A percentile compares a stretch with the other conserved stretches of the same genome.
Conservation (phyloP, 2,329 filamentous ascomycete genomes). For the Colletotrichum endophyticum region DNA sequence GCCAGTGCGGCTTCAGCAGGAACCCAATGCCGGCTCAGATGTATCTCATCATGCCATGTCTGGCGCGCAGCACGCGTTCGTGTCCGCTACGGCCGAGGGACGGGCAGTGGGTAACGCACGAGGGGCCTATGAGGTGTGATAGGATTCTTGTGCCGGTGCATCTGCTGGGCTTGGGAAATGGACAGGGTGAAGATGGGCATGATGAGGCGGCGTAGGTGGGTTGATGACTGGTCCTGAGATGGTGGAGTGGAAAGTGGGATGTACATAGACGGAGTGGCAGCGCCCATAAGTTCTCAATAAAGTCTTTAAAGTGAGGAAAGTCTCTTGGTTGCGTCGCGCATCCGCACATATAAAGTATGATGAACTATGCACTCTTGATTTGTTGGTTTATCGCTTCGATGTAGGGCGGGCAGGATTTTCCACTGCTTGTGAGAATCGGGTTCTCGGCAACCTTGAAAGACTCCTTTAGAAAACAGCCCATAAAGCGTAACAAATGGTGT, state of each 20-base stretch:
- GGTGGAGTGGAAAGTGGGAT: not conserved
- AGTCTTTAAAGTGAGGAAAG: not conserved
- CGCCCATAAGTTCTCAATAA: accelerated
- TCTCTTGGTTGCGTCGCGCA: not conserved
- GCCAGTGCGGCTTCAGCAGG: not conserved
- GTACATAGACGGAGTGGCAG: not conserved
- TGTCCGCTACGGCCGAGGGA: not conserved
- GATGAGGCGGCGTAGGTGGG: not conserved
- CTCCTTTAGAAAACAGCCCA: too few species aligned
- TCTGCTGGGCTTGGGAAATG: not conserved
- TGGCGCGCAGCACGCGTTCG: not conserved
- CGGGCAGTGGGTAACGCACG: not conserved
- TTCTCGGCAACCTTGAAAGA: too few species aligned
- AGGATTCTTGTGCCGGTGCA: not conserved
- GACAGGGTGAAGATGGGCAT: not conserved
- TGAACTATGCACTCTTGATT: not conserved
- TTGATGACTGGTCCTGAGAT: not conserved
- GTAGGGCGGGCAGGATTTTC: too few species aligned
- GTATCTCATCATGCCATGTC: not conserved
- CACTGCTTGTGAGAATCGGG: not conserved
- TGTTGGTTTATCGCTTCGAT: not conserved
- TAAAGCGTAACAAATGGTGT: too few species aligned
- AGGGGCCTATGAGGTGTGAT: not conserved
- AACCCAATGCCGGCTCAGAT: not conserved
- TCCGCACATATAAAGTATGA: too few species aligned